A percentile compares a stretch with the other conserved stretches of the same genome.
Evolutionary conservation across 2,329 filamentous ascomycete genomes (phyloP).

Genomic region (Cercospora berteroae): DNA sequence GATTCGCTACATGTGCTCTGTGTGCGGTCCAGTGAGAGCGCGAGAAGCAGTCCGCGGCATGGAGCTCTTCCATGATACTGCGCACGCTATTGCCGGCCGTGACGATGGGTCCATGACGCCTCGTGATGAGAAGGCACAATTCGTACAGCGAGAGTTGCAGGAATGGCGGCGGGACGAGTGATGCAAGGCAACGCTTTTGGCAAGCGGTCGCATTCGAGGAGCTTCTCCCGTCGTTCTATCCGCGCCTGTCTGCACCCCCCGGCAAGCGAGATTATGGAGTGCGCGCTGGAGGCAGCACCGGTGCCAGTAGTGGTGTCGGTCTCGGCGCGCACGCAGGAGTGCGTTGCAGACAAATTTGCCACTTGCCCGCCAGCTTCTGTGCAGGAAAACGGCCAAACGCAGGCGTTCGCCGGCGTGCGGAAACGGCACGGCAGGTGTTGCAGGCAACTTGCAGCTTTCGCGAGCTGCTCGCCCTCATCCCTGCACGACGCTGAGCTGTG

Average conservation of each 20-base stretch:
- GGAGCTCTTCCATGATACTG: not conserved
- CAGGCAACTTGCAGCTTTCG: too few relatives aligned
- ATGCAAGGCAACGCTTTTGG: not conserved
- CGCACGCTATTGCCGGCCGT: not conserved
- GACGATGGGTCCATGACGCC: not conserved
- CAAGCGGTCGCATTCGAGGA: not conserved
- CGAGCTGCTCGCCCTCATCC: slow-evolving; percentile 12
- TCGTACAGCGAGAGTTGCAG: not conserved
- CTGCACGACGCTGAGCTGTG: slow-evolving; percentile 15
- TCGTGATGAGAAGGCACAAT: not conserved
- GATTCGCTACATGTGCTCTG: not conserved
- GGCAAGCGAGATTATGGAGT: slow-evolving; percentile 21
- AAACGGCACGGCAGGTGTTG: not conserved
- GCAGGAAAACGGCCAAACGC: not conserved
- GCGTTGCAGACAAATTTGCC: not conserved
- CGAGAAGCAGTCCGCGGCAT: not conserved
- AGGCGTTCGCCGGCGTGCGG: not conserved
- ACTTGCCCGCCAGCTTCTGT: not conserved
- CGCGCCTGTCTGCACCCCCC: slow-evolving; percentile 5
- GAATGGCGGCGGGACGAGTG: not conserved
- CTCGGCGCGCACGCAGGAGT: slow-evolving; percentile 8
- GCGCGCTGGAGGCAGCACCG: slow-evolving; percentile 7
- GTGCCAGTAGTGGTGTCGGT: not conserved
- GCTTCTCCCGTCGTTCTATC: slow-evolving; percentile 19
- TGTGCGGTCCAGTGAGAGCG: not conserved